These are phyloP conservation scores for Diaporthe australafricana DNA, from an alignment of 2,329 filamentous ascomycete species.

Conservation along the genomic window DNA sequence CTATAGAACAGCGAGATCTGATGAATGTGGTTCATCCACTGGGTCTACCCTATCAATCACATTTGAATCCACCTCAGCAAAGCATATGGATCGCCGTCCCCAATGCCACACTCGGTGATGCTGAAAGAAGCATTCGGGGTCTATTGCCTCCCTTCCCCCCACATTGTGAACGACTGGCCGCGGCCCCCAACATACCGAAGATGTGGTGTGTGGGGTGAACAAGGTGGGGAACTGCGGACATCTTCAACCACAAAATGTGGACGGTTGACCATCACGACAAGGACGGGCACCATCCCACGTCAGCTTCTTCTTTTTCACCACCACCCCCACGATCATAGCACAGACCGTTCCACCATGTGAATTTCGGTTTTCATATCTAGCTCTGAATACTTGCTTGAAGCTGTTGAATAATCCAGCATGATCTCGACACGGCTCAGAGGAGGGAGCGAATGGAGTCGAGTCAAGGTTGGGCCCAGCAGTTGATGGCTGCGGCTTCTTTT, in stretches of 20 bases:
- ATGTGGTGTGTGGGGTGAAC: constrained; percentile 4
- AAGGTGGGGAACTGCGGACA: not conserved
- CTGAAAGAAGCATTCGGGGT: not conserved
- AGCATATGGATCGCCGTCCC: not conserved
- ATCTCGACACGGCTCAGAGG: not conserved
- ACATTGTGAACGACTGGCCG: not conserved
- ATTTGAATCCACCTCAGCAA: not conserved
- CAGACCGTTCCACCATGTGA: too few relatives aligned
- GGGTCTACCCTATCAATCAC: too few relatives aligned
- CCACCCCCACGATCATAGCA: not conserved
- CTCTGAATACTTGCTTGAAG: not conserved
- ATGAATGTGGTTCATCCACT: not conserved
- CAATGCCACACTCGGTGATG: not conserved
- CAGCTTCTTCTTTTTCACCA: not conserved
- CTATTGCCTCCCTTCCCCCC: not conserved
- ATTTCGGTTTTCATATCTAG: not conserved
- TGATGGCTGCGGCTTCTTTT: constrained; percentile 10
- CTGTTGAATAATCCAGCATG: constrained; percentile 22
- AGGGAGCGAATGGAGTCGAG: not conserved
- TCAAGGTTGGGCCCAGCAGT: constrained; percentile 10
- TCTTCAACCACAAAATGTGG: not conserved
- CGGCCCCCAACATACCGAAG: constrained; percentile 6
- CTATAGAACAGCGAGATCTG: not conserved
- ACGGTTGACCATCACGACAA: not conserved
- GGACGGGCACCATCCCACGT: not conserved